Evolutionary conservation across 371 early-diverging fungal species (phyloP).

Genomic region (Mucor lusitanicus): DNA sequence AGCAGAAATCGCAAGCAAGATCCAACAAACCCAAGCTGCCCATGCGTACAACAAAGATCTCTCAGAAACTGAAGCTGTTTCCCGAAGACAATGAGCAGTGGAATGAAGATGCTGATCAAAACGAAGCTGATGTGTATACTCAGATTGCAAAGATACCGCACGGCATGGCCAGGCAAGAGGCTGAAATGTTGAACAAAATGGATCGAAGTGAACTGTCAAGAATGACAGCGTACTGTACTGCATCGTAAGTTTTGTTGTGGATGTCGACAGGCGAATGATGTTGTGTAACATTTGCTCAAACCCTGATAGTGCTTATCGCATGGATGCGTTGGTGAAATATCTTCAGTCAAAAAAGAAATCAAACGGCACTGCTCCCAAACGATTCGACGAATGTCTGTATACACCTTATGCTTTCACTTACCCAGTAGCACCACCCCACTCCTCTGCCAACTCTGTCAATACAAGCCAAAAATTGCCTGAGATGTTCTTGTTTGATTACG

Average conservation of each 20-base stretch:
- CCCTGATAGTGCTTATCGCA: conserved; percentile 53
- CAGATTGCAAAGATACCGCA: conserved; percentile 54
- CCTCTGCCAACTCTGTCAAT: neutral
- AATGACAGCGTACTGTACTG: conserved; percentile 94
- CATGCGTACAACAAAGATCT: conserved; percentile 87
- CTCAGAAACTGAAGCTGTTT: conserved; percentile 91
- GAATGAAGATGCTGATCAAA: conserved; percentile 14
- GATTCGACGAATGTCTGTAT: conserved; percentile 57
- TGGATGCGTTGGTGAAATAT: conserved; percentile 59
- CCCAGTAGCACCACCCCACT: conserved; percentile 40
- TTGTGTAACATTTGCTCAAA: neutral
- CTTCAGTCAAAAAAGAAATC: conserved; percentile 45
- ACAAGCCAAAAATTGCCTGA: conserved; percentile 47
- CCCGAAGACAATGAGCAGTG: conserved; percentile 73
- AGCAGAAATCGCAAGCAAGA: neutral
- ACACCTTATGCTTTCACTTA: conserved; percentile 50
- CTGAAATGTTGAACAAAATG: conserved; percentile 48
- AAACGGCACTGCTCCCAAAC: conserved; percentile 46
- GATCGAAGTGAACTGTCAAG: conserved; percentile 53
- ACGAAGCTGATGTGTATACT: conserved; percentile 44
- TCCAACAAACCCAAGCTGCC: conserved; percentile 49
- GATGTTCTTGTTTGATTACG: conserved; percentile 90
- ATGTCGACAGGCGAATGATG: neutral
- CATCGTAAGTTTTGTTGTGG: conserved; percentile 41
- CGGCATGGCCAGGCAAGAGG: conserved; percentile 47